phyloP scores from a whole-genome alignment of 495 filamentous ascomycete genomes.

The Penicillium roqueforti region DNA sequence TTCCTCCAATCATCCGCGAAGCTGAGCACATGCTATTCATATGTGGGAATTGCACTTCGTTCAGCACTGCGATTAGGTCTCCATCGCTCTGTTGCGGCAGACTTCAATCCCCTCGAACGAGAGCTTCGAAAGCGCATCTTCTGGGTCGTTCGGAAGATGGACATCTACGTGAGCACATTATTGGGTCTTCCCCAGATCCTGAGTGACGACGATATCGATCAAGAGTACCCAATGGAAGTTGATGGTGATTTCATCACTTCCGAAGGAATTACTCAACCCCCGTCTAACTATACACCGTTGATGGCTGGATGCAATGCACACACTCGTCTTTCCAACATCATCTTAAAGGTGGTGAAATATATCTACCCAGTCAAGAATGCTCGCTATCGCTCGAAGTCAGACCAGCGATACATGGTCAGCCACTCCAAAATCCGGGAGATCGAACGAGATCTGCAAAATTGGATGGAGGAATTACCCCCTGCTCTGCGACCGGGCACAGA shows the following conservation, averaged over 20 bases:
- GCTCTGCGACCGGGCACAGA: conserved; percentile 72
- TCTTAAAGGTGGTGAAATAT: conserved; percentile 80
- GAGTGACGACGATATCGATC: conserved; percentile 86
- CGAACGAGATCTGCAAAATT: conserved; percentile 76
- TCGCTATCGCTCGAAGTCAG: conserved; percentile 41
- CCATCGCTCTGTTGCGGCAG: conserved; percentile 70
- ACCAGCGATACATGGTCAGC: conserved; percentile 78
- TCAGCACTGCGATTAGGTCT: conserved; percentile 83
- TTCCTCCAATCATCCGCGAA: conserved; percentile 91
- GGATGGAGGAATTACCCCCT: conserved; percentile 75
- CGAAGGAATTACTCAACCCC: conserved; percentile 67
- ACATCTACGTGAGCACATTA: conserved; percentile 86
- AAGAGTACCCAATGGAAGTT: conserved; percentile 78
- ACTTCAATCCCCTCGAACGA: conserved; percentile 79
- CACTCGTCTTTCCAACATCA: conserved; percentile 67
- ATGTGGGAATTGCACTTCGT: conserved; percentile 83
- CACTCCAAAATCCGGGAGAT: conserved; percentile 87
- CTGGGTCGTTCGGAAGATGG: conserved; percentile 89
- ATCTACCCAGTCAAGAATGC: conserved; percentile 85
- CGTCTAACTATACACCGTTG: conserved; percentile 66
- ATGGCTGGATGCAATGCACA: conserved; percentile 85
- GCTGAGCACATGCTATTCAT: conserved; percentile 88
- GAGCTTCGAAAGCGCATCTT: conserved; percentile 83
- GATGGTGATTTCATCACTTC: conserved; percentile 88
- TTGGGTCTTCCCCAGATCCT: conserved; percentile 82